Evolutionary conservation across 225 moss, liverwort and hornwort species (phyloP).

Genomic region (Polytrichum commune): DNA sequence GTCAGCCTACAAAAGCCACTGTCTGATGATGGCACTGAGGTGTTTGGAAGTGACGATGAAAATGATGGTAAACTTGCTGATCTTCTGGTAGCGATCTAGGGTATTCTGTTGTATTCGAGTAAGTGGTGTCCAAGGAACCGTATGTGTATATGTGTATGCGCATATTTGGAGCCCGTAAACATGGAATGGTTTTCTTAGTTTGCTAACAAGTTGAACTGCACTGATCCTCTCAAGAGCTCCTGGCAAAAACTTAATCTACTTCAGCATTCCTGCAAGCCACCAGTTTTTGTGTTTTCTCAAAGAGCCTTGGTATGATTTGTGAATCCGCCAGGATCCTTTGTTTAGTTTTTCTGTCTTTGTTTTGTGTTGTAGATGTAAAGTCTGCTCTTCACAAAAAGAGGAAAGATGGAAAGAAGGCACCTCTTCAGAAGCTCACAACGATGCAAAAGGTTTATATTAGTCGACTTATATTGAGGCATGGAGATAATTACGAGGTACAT

Average conservation of each 20-base stretch:
- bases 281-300: too few species aligned
- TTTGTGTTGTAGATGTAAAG: slow-evolving; percentile 65
- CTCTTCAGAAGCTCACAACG: slow-evolving; percentile 76
- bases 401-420: slow-evolving; percentile 85
- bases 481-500: slow-evolving; percentile 59
- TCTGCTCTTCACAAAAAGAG: slow-evolving; percentile 84
- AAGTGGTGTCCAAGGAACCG: too few species aligned
- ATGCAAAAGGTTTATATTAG: slow-evolving; percentile 87
- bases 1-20: slow-evolving; percentile 58
- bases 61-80: slow-evolving; percentile 53
- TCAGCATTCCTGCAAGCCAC: too few species aligned
- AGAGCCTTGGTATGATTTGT: too few species aligned
- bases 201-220: too few species aligned
- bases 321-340: too few species aligned
- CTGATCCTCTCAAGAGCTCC: neutral
- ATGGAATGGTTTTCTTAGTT: too few species aligned
- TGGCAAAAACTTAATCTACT: neutral
- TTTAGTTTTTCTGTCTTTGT: neutral
- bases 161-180: neutral
- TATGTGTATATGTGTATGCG: neutral
- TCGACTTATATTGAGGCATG: slow-evolving; percentile 74
- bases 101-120: neutral
- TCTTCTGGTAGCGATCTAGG: neutral
- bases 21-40: slow-evolving; percentile 44
- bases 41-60: slow-evolving; percentile 84